Percentiles rank a stretch among this genome's conserved stretches.
These are phyloP conservation scores for Ophiosphaerella korrae DNA, from an alignment of 2,329 filamentous ascomycete genomes.

Conservation along the genomic window DNA sequence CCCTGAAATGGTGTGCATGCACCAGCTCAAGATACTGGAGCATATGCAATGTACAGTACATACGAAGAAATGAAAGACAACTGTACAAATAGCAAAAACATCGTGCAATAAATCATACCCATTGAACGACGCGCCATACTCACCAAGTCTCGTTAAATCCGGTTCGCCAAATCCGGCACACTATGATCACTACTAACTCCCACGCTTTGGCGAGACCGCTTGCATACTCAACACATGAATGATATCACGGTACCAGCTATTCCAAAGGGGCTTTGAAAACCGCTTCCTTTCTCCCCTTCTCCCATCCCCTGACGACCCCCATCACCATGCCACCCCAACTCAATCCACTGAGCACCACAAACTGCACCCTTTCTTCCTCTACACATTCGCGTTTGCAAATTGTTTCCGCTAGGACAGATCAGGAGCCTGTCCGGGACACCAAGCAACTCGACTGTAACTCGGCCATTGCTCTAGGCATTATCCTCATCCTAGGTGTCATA, in stretches of 20 bases:
- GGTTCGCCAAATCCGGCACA: neutral
- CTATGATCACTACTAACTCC: slow-evolving; percentile 1
- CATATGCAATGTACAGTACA: too few species aligned
- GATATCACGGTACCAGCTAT: neutral
- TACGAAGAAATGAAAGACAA: neutral
- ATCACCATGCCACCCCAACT: neutral
- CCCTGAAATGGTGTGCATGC: slow-evolving; percentile 37
- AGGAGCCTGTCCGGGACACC: neutral
- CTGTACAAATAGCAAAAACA: slow-evolving; percentile 9
- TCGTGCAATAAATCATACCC: slow-evolving; percentile 5
- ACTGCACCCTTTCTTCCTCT: neutral
- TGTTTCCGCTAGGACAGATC: neutral
- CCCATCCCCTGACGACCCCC: neutral
- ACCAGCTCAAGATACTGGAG: too few species aligned
- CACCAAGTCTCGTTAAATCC: neutral
- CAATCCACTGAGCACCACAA: neutral
- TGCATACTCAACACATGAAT: neutral
- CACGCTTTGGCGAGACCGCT: neutral
- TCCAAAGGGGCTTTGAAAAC: neutral
- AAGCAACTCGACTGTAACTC: slow-evolving; percentile 12
- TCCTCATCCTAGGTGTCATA: slow-evolving; percentile 5
- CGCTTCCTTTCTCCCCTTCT: neutral
- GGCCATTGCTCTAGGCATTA: slow-evolving; percentile 14
- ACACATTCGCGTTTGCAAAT: too few species aligned
- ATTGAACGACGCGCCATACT: neutral